Percentiles rank a stretch among this genome's conserved stretches.
Evolutionary conservation across 352 stramenopile species (phyloP).

Genomic region (Phytophthora citricola): DNA sequence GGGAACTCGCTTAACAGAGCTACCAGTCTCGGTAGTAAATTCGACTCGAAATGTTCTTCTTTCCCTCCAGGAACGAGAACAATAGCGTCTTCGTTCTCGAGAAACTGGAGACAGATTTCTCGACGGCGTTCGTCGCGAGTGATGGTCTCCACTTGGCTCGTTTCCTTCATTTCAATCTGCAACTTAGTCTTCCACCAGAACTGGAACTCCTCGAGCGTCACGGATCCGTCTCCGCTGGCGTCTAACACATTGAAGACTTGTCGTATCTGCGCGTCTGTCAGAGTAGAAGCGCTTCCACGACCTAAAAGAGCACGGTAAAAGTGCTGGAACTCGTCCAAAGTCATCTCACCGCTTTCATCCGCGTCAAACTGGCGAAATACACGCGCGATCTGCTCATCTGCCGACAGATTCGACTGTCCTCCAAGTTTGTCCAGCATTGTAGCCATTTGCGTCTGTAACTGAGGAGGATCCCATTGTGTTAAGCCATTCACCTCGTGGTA

Average conservation of each 20-base stretch:
- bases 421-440: slow-evolving; percentile 58
- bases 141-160: slow-evolving; percentile 34
- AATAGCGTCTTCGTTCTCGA: slow-evolving; percentile 51
- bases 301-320: slow-evolving; percentile 66
- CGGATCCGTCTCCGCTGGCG: slow-evolving; percentile 65
- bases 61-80: slow-evolving; percentile 4
- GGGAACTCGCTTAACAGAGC: slow-evolving; percentile 55
- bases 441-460: slow-evolving; percentile 58
- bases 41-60: slow-evolving; percentile 58
- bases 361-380: slow-evolving; percentile 77
- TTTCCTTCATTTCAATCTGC: slow-evolving; percentile 60
- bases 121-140: slow-evolving; percentile 30
- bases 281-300: slow-evolving; percentile 12
- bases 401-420: slow-evolving; percentile 27
- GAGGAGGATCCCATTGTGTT: slow-evolving; percentile 77
- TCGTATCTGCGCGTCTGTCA: slow-evolving; percentile 48
- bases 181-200: slow-evolving; percentile 82
- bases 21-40: slow-evolving; percentile 61
- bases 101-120: slow-evolving; percentile 46
- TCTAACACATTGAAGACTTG: slow-evolving; percentile 69
- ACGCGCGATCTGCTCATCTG: slow-evolving; percentile 61
- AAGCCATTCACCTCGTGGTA: slow-evolving; percentile 62
- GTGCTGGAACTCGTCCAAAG: slow-evolving; percentile 57
- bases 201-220: slow-evolving; percentile 77
- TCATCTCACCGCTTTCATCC: slow-evolving; percentile 72